Percentiles rank a stretch among this genome's conserved stretches.
These are phyloP conservation scores for Evernia prunastri DNA, from an alignment of 495 filamentous ascomycete species.

Conservation along the genomic window DNA sequence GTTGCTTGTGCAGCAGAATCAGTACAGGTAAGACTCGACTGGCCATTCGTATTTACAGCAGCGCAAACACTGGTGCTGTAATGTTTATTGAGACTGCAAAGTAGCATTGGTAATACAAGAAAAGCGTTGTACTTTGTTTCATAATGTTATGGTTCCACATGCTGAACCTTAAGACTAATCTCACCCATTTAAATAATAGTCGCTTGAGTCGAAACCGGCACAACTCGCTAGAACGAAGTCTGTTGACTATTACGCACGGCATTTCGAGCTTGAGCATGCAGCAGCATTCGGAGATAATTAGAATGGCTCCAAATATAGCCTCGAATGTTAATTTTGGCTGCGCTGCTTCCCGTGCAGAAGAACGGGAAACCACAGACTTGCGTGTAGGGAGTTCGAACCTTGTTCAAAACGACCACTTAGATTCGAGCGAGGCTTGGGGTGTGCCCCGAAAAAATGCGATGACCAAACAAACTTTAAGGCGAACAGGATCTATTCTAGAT, in stretches of 20 bases:
- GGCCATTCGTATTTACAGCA: rapidly evolving
- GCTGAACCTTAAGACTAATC: background rate
- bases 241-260: background rate
- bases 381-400: background rate
- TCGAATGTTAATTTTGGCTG: too few species aligned
- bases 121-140: background rate
- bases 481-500: background rate
- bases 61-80: background rate
- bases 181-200: background rate
- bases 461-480: background rate
- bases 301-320: background rate
- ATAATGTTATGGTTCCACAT: background rate
- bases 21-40: slow-evolving; percentile 1
- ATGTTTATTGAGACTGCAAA: background rate
- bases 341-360: background rate
- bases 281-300: background rate
- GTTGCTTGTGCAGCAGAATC: slow-evolving; percentile 11
- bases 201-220: slow-evolving; percentile 2
- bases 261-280: background rate
- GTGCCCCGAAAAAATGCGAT: background rate
- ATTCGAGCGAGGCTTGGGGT: background rate
- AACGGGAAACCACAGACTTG: background rate
- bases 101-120: background rate
- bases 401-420: background rate
- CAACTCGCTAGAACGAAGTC: background rate